Conservation (phyloP, 2,329 filamentous ascomycete genomes). For the Sporothrix schenckii region DNA sequence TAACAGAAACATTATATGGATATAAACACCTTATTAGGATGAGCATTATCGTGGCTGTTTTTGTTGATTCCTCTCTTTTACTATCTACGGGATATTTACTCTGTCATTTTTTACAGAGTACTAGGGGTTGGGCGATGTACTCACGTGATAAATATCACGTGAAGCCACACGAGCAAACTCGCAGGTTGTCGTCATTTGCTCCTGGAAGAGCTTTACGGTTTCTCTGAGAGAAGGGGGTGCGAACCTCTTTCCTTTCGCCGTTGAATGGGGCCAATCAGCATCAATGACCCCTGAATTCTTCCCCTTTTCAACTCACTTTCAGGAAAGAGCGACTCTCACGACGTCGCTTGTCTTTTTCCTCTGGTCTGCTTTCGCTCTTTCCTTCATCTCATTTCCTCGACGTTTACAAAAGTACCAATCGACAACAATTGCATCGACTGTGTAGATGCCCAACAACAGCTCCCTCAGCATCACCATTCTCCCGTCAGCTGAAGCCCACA, state of each 20-base stretch:
- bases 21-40: too few species aligned
- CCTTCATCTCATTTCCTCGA: neutral
- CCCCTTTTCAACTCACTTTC: slow-evolving; percentile 30
- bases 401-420: neutral
- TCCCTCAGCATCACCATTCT: neutral
- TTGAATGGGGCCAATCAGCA: slow-evolving; percentile 29
- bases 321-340: slow-evolving; percentile 13
- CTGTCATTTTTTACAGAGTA: too few species aligned
- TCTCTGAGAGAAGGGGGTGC: slow-evolving; percentile 22
- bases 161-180: neutral
- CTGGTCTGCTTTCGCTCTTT: neutral
- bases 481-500: slow-evolving; percentile 18
- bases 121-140: too few species aligned
- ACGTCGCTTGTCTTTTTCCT: neutral
- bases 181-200: slow-evolving; percentile 1
- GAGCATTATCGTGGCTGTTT: too few species aligned
- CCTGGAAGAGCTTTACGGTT: neutral
- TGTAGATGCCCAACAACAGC: neutral
- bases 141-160: too few species aligned
- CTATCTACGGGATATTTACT: too few species aligned
- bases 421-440: neutral
- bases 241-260: neutral
- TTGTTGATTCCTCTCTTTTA: too few species aligned
- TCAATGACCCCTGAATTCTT: slow-evolving; percentile 28
- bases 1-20: too few species aligned